Evolutionary conservation across 2,329 filamentous ascomycete species (phyloP).

Genomic region (Aspergillus melleus): DNA sequence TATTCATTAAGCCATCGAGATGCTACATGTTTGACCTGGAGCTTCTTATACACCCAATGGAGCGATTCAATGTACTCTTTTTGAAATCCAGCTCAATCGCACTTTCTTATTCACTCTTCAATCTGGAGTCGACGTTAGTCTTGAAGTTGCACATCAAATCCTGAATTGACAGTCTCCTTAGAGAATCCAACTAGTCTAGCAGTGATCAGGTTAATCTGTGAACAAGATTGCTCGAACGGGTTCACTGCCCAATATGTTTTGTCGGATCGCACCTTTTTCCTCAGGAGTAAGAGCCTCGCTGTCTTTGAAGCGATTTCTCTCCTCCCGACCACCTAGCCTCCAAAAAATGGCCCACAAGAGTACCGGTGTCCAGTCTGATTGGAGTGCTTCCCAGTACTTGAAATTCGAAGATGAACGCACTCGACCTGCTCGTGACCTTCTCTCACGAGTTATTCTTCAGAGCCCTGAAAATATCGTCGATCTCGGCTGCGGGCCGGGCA

Average conservation of each 20-base stretch:
- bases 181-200: too few relatives aligned
- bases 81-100: too few relatives aligned
- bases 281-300: not conserved
- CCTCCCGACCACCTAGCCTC: not conserved
- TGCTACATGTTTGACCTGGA: too few relatives aligned
- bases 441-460: constrained; percentile 48
- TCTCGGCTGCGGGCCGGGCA: constrained; percentile 62
- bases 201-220: too few relatives aligned
- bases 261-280: not conserved
- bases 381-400: constrained; percentile 59
- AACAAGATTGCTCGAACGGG: too few relatives aligned
- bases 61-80: too few relatives aligned
- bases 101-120: too few relatives aligned
- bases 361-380: constrained; percentile 25
- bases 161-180: too few relatives aligned
- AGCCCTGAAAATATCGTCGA: constrained; percentile 53
- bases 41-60: too few relatives aligned
- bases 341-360: not conserved
- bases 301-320: not conserved
- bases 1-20: too few relatives aligned
- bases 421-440: constrained; percentile 54
- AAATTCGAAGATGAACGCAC: constrained; percentile 57
- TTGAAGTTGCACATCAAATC: too few relatives aligned
- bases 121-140: too few relatives aligned
- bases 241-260: not conserved